Base-by-base conservation (phyloP, 345 rosid species). In the Stellera chamaejasme region DNA sequence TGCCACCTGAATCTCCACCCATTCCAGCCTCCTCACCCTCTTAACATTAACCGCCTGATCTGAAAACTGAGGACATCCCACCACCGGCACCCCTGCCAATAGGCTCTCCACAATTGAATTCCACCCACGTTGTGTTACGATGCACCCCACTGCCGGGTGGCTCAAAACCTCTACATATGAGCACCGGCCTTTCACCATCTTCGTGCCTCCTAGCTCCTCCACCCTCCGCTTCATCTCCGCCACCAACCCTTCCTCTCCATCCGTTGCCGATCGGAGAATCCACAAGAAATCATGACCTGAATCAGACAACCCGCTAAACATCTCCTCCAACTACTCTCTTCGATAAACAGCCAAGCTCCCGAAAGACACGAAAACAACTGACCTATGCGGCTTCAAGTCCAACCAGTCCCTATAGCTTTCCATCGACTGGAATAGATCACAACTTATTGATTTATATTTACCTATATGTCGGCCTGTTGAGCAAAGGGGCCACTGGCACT, bases 121-220 rank as follows among this genome's bases (percentile, higher is more conserved):
- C 81, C 81, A 76, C 6, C 81, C 75, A 3, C 82, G 73, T 45
- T 77, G 82, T 16, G 76, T 68, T 27, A 77, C 15, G 48, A 77
- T 70, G 46, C 82, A 77, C 28, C 79, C 82, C 0, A 67, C 13
- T 2, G 78, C 59, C 0, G 47, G 60, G 52, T 77, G 82, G 9
- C 66, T 65, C 49, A 77, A 19, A 13, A 77, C 76, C 66, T 73
- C 74, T 19, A 77, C 65, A 16, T 77, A 78, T 9, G 69, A 65
- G 49, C 79, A 77, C 82, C 79, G 74, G 2, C 71, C 67, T 11
- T 70, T 72, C 10, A 74, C 65, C 70, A 56, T 54, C 42, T 76
- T 75, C 44, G n/a, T n/a, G n/a, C 51, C 56, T 47, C 59, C 65
- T 13, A 56, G 59, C 15, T 23, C n/a, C 44, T 59, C 14, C 11